Conservation (phyloP, 148 eudicot genomes). For the Talinum fruticosum region DNA sequence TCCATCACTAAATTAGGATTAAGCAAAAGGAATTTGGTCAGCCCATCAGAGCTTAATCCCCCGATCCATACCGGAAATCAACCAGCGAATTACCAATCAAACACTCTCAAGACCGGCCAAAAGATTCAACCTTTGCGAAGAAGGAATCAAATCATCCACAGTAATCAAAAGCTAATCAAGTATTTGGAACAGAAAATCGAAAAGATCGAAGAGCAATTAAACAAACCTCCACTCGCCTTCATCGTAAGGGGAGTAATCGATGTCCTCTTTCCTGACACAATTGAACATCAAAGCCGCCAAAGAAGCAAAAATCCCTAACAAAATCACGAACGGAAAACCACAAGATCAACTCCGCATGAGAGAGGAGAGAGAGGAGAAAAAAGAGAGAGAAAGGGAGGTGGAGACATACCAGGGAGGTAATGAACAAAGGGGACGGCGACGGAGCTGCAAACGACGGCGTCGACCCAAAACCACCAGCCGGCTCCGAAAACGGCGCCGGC, state of each 20-base stretch:
- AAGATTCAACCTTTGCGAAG: not conserved
- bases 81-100: conserved; percentile 5
- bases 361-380: not conserved
- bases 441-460: conserved; percentile 92
- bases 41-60: not conserved
- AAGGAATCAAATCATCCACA: not conserved
- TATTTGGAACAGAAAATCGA: not conserved
- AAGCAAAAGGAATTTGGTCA: not conserved
- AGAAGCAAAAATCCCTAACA: conserved; percentile 82
- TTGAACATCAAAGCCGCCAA: conserved; percentile 96
- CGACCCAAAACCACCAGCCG: conserved; percentile 99
- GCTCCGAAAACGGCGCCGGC: conserved; percentile 92
- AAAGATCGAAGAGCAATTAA: not conserved
- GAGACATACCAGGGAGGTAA: conserved; percentile 92
- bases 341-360: not conserved
- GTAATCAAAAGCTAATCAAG: not conserved
- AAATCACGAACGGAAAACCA: not conserved
- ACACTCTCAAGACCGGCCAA: not conserved
- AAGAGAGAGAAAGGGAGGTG: conserved; percentile 12
- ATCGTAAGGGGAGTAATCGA: conserved; percentile 92
- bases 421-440: conserved; percentile 76
- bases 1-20: not conserved
- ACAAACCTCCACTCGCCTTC: conserved; percentile 97
- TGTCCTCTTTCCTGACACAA: conserved; percentile 88
- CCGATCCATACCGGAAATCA: not conserved